Conservation (phyloP, 164 flowering plant species). For the Stephania yunnanensis region DNA sequence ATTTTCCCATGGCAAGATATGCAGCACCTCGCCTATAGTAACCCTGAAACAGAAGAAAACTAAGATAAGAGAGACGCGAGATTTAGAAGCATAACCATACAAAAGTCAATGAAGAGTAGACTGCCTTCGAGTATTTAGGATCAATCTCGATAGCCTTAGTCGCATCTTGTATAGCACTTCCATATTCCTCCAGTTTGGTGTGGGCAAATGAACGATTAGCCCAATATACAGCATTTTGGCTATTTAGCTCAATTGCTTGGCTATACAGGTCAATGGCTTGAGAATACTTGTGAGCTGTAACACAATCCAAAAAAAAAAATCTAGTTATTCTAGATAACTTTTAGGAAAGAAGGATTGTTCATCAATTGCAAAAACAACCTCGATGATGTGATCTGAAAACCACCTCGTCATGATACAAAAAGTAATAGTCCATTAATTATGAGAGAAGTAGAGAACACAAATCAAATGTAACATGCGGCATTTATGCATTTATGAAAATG, state of each 20-base stretch:
- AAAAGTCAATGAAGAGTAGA: slow-evolving; percentile 8
- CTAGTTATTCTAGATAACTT: not conserved
- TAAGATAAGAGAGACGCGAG: slow-evolving; percentile 18
- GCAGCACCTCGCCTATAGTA: slow-evolving; percentile 97
- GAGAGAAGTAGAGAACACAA: not conserved
- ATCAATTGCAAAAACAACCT: not conserved
- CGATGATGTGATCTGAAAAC: not conserved
- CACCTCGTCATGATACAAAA: not conserved
- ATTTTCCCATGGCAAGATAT: slow-evolving; percentile 94
- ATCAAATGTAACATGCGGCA: not conserved
- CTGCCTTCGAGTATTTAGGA: slow-evolving; percentile 86
- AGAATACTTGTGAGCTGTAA: slow-evolving; percentile 67
- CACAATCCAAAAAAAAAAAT: not conserved
- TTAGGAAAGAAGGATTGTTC: not conserved
- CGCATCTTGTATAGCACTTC: slow-evolving; percentile 93
- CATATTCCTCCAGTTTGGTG: slow-evolving; percentile 91
- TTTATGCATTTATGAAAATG: not conserved
- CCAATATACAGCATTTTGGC: slow-evolving; percentile 83
- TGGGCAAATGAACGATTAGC: slow-evolving; percentile 97
- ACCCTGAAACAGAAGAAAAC: slow-evolving; percentile 47
- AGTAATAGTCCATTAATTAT: not conserved
- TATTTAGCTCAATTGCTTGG: slow-evolving; percentile 70
- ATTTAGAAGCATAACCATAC: not conserved
- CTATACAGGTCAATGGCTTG: slow-evolving; percentile 83
- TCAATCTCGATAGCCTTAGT: slow-evolving; percentile 86